phyloP scores from a whole-genome alignment of 345 rosid genomes.

The Sisymbrium altissimum region DNA sequence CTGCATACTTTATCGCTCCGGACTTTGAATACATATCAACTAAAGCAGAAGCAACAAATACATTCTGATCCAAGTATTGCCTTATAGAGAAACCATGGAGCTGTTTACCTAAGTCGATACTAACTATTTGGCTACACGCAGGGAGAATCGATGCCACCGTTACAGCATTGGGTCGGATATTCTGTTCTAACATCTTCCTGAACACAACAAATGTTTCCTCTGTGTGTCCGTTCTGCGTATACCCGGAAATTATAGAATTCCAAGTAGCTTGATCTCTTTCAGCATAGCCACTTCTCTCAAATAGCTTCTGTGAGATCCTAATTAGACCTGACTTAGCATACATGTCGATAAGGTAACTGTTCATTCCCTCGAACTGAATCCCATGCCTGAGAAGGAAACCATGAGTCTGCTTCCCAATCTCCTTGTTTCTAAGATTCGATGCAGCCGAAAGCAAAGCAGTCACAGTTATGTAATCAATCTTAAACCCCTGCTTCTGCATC shows the following conservation, averaged over 20 bases:
- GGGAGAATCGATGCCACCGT: slow-evolving; percentile 78
- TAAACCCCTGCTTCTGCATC: slow-evolving; percentile 78
- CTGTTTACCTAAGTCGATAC: slow-evolving; percentile 64
- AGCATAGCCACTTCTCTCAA: slow-evolving; percentile 34
- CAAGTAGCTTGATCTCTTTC: slow-evolving; percentile 77
- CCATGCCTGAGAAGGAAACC: slow-evolving; percentile 69
- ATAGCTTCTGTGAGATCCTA: slow-evolving; percentile 43
- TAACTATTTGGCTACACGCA: slow-evolving; percentile 66
- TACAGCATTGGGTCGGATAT: slow-evolving; percentile 61
- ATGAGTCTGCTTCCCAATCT: slow-evolving; percentile 76
- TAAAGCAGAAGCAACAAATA: slow-evolving; percentile 74
- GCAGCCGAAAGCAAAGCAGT: slow-evolving; percentile 80
- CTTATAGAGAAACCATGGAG: slow-evolving; percentile 74
- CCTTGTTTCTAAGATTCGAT: slow-evolving; percentile 70
- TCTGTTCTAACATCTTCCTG: slow-evolving; percentile 58
- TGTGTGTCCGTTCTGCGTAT: slow-evolving; percentile 58
- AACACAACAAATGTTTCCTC: slow-evolving; percentile 57
- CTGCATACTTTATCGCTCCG: slow-evolving; percentile 62
- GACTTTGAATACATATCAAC: slow-evolving; percentile 87
- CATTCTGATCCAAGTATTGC: slow-evolving; percentile 54
- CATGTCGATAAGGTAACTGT: slow-evolving; percentile 77
- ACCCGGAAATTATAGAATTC: slow-evolving; percentile 90
- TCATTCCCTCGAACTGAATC: slow-evolving; percentile 69
- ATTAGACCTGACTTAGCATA: slow-evolving; percentile 82
- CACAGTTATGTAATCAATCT: slow-evolving; percentile 64